Evolutionary conservation across 2,329 filamentous ascomycete genomes (phyloP).

Genomic region (Zasmidium citrigriseum): DNA sequence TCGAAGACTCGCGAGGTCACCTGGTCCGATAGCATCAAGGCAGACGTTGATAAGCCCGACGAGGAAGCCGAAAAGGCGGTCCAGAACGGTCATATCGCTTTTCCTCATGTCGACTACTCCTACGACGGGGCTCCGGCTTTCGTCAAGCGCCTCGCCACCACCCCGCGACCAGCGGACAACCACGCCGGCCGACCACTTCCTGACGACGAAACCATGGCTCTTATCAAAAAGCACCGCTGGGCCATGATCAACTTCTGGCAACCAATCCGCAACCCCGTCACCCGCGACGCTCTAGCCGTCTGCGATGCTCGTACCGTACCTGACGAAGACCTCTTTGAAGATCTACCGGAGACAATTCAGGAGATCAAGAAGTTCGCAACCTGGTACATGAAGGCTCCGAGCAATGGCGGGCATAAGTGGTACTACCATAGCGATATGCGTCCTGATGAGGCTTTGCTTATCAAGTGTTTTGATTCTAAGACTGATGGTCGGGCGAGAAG

Average conservation of each 20-base stretch:
- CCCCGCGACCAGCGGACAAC: neutral
- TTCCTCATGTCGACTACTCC: neutral
- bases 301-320: conserved; percentile 9
- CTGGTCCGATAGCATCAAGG: neutral
- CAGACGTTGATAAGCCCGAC: neutral
- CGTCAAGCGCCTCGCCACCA: conserved; percentile 13
- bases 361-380: too few species aligned
- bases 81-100: neutral
- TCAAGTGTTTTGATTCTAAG: too few species aligned
- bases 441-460: too few species aligned
- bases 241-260: conserved; percentile 51
- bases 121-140: neutral
- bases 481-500: too few species aligned
- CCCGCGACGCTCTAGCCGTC: conserved; percentile 20
- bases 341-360: too few species aligned
- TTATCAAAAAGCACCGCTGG: conserved; percentile 5
- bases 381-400: too few species aligned
- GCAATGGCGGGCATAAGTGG: too few species aligned
- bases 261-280: conserved; percentile 36
- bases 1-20: conserved; percentile 6
- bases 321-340: neutral
- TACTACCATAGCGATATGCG: too few species aligned
- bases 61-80: neutral
- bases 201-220: too few species aligned
- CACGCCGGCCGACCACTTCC: neutral